A percentile compares a stretch with the other conserved stretches of the same genome.
Evolutionary conservation across 2,329 filamentous ascomycete genomes (phyloP).

Genomic region (Xylariales sp.): DNA sequence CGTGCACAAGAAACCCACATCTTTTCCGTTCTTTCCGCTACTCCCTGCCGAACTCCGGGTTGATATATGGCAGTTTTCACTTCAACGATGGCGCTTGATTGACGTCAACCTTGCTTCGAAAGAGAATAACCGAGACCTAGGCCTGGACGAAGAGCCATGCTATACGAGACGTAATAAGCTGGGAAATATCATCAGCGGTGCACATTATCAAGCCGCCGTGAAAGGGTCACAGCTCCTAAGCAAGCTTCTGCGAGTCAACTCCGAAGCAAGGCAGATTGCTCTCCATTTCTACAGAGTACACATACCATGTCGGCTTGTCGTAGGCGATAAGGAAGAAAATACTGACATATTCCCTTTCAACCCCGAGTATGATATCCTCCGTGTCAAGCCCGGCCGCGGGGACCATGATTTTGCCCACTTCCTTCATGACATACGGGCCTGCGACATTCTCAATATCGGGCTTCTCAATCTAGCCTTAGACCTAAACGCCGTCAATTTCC

Average conservation of each 20-base stretch:
- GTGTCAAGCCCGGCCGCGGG: not conserved
- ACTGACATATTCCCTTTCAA: conserved; percentile 17
- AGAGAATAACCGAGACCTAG: not conserved
- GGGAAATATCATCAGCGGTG: not conserved
- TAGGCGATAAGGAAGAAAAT: not conserved
- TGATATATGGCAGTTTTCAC: conserved; percentile 30
- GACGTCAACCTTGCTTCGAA: not conserved
- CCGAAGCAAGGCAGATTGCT: too few relatives aligned
- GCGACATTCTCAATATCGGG: conserved; percentile 24
- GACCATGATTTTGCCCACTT: conserved; percentile 7
- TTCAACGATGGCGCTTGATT: conserved; percentile 21
- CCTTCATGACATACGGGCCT: conserved; percentile 13
- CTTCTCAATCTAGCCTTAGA: conserved; percentile 30
- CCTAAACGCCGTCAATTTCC: not conserved
- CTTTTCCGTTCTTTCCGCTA: conserved; percentile 13
- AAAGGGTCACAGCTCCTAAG: too few relatives aligned
- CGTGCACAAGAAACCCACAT: not conserved
- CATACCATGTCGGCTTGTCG: too few relatives aligned
- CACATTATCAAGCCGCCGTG: too few relatives aligned
- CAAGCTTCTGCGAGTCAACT: too few relatives aligned
- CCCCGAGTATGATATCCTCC: conserved; percentile 31
- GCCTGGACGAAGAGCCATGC: not conserved
- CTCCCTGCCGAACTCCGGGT: conserved; percentile 26
- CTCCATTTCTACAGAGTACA: too few relatives aligned
- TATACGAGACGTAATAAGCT: not conserved